Evolutionary conservation across 2,329 filamentous ascomycete genomes (phyloP).

Genomic region (Pezicula rhizophila): DNA sequence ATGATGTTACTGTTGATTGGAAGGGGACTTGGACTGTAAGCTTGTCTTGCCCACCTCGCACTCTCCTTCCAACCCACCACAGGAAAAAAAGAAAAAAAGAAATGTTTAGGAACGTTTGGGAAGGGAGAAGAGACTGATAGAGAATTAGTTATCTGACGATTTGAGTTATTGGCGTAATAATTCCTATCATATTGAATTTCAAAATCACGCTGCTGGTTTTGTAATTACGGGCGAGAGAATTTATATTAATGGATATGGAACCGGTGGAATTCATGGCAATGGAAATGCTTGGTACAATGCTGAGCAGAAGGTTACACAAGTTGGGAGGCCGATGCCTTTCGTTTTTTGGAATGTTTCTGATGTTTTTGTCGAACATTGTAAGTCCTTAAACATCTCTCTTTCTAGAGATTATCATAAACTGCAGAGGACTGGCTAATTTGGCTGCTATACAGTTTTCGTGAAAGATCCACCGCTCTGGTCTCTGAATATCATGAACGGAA

Average conservation of each 20-base stretch:
- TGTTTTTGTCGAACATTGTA: constrained; percentile 43
- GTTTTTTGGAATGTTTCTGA: constrained; percentile 53
- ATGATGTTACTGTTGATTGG: constrained; percentile 47
- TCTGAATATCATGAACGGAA: constrained; percentile 53
- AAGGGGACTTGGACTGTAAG: constrained; percentile 42
- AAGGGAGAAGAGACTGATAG: background rate
- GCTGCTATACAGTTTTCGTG: constrained; percentile 31
- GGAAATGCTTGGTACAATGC: constrained; percentile 48
- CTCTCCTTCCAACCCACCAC: background rate
- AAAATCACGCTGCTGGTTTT: constrained; percentile 50
- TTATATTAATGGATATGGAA: constrained; percentile 43
- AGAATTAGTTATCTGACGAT: constrained; percentile 38
- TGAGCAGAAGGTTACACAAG: constrained; percentile 39
- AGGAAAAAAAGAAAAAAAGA: background rate
- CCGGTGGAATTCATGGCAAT: constrained; percentile 48
- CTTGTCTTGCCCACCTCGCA: background rate
- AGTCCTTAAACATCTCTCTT: constrained; percentile 1
- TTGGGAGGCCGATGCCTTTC: constrained; percentile 50
- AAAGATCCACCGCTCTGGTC: constrained; percentile 46
- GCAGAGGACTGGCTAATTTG: background rate
- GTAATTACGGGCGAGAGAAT: constrained; percentile 44
- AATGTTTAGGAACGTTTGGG: background rate
- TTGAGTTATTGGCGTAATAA: constrained; percentile 49
- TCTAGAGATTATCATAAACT: background rate
- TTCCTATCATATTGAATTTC: constrained; percentile 45